Percentiles rank a stretch among this genome's conserved stretches.
Evolutionary conservation across 2,329 filamentous ascomycete genomes (phyloP).

Genomic region (Microsporum audouinii): DNA sequence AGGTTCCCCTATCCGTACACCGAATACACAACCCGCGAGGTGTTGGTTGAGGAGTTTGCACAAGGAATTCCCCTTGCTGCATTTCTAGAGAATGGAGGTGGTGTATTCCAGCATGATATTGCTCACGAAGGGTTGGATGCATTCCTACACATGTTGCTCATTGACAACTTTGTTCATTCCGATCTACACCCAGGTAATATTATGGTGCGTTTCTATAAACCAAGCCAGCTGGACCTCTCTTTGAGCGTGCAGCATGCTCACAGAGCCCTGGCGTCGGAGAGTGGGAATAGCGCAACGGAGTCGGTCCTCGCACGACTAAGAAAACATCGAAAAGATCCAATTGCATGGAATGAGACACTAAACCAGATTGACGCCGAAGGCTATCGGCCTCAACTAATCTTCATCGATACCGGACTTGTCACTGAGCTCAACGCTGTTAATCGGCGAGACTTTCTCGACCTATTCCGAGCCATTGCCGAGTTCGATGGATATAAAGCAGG

Average conservation of each 20-base stretch:
- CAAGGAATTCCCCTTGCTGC: conserved; percentile 84
- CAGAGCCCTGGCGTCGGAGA: neutral
- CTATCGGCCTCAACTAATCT: conserved; percentile 86
- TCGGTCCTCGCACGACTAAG: conserved; percentile 69
- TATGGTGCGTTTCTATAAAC: conserved; percentile 96
- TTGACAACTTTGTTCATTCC: conserved; percentile 96
- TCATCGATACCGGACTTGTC: conserved; percentile 92
- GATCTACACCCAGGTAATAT: conserved; percentile 97
- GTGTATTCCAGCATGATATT: conserved; percentile 86
- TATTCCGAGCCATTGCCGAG: conserved; percentile 91
- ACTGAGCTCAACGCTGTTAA: conserved; percentile 85
- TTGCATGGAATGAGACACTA: conserved; percentile 64
- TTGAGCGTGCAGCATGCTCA: conserved; percentile 29
- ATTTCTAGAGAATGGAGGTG: conserved; percentile 84
- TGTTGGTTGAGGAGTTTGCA: conserved; percentile 90
- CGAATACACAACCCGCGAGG: conserved; percentile 82
- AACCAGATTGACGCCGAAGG: conserved; percentile 71
- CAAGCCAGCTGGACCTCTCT: conserved; percentile 57
- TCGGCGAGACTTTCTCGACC: conserved; percentile 78
- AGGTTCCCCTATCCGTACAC: conserved; percentile 94
- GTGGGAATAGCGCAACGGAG: conserved; percentile 53
- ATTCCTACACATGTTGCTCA: conserved; percentile 88
- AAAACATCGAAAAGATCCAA: conserved; percentile 56
- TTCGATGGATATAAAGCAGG: conserved; percentile 96
- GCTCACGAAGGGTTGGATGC: conserved; percentile 90